Percentiles rank a stretch among this genome's conserved stretches.
Conservation (phyloP, 2,329 filamentous ascomycete species). For the Magnaporthiopsis incrustans region DNA sequence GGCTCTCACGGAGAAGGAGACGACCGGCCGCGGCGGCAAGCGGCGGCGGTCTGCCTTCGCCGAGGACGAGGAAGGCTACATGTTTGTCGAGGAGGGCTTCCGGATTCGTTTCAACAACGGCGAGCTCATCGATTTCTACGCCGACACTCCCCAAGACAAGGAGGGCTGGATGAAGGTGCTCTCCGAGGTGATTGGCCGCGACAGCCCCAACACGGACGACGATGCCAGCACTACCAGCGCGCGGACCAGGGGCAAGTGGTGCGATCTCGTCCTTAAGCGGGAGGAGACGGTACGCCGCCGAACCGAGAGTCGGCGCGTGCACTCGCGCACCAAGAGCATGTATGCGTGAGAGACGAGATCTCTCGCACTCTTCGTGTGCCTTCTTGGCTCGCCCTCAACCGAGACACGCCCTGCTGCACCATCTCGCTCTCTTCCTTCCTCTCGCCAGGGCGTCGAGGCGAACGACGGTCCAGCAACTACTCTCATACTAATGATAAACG, state of each 20-base stretch:
- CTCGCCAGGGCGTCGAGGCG: not conserved
- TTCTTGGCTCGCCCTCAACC: not conserved
- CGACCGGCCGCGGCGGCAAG: slow-evolving; percentile 64
- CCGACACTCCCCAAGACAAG: slow-evolving; percentile 79
- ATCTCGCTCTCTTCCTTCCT: not conserved
- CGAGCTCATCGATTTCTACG: slow-evolving; percentile 97
- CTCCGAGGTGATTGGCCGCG: slow-evolving; percentile 57
- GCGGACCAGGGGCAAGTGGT: slow-evolving; percentile 52
- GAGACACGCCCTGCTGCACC: not conserved
- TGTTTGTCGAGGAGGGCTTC: slow-evolving; percentile 99
- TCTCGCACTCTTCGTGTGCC: not conserved
- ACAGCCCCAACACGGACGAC: slow-evolving; percentile 36
- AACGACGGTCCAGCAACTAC: not conserved
- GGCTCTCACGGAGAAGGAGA: slow-evolving; percentile 75
- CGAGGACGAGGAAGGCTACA: slow-evolving; percentile 97
- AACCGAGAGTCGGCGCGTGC: slow-evolving; percentile 41
- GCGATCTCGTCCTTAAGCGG: slow-evolving; percentile 56
- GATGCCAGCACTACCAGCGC: slow-evolving; percentile 31
- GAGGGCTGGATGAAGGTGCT: slow-evolving; percentile 92
- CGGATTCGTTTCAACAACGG: slow-evolving; percentile 97
- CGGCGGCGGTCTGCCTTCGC: slow-evolving; percentile 92
- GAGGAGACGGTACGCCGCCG: slow-evolving; percentile 52
- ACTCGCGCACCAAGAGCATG: slow-evolving; percentile 52
- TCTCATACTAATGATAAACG: slow-evolving; percentile 1
- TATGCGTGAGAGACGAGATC: slow-evolving; percentile 29